Conservation (phyloP, 73 alveolate genomes). For the Diophrys sp. region DNA sequence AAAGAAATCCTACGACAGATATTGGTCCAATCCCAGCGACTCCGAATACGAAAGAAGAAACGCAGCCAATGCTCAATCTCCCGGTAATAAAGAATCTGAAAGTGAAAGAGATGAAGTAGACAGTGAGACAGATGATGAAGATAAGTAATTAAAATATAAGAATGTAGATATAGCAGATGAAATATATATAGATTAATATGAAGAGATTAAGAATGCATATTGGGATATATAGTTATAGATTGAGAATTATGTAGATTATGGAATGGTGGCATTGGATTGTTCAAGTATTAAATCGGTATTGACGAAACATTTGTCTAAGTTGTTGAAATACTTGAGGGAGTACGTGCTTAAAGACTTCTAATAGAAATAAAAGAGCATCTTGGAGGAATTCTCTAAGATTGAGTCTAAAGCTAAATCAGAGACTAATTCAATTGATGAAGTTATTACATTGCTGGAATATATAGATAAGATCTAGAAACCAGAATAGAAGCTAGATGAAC, state of each 20-base stretch:
- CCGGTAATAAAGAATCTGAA: too few relatives aligned
- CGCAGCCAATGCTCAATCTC: too few relatives aligned
- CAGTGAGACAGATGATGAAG: slow-evolving; percentile 5
- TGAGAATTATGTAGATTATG: slow-evolving; percentile 43
- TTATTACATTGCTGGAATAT: slow-evolving; percentile 47
- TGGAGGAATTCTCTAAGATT: slow-evolving; percentile 25
- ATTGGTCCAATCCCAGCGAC: too few relatives aligned
- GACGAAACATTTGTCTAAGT: slow-evolving; percentile 34
- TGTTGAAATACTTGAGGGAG: slow-evolving; percentile 22
- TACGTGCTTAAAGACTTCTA: slow-evolving; percentile 41
- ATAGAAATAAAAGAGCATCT: slow-evolving; percentile 25
- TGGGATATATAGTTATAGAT: slow-evolving; percentile 53
- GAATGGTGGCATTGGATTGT: slow-evolving; percentile 45
- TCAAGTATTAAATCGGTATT: slow-evolving; percentile 13
- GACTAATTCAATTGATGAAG: slow-evolving; percentile 54
- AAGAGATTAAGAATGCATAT: slow-evolving; percentile 39
- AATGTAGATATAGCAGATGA: slow-evolving; percentile 56
- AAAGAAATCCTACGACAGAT: too few relatives aligned
- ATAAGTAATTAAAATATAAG: slow-evolving; percentile 29
- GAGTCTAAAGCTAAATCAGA: slow-evolving; percentile 35
- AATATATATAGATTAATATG: slow-evolving; percentile 30
- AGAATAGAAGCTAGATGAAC: slow-evolving; percentile 55
- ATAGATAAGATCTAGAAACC: slow-evolving; percentile 54
- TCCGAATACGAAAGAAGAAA: too few relatives aligned
- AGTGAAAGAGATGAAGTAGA: slow-evolving; percentile 15